A percentile compares a stretch with the other conserved stretches of the same genome.
Conservation (phyloP, 345 rosid genomes). For the Conringia planisiliqua region DNA sequence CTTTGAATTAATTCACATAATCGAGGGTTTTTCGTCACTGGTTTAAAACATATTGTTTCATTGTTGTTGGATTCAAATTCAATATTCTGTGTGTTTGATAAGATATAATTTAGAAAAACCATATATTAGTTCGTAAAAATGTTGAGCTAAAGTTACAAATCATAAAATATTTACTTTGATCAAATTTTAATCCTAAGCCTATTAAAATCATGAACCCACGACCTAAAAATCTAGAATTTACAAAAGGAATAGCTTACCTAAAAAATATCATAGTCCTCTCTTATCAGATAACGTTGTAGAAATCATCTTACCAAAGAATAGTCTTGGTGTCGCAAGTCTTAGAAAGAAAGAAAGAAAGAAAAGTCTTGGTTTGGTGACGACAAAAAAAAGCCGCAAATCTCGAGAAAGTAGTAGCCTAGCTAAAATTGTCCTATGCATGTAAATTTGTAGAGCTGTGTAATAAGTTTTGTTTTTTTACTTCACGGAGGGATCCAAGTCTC, state of each 20-base stretch:
- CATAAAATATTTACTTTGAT: not conserved
- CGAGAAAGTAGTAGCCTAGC: not conserved
- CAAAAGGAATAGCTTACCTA: not conserved
- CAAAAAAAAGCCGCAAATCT: not conserved
- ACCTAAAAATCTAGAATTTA: not conserved
- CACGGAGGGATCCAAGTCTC: not conserved
- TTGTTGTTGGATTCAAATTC: not conserved
- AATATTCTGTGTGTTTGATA: not conserved
- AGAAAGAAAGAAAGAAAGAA: not conserved
- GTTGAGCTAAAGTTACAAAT: not conserved
- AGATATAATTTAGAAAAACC: not conserved
- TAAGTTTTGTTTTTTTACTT: not conserved
- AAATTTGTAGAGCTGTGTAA: not conserved
- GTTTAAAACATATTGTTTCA: not conserved
- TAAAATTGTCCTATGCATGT: not conserved
- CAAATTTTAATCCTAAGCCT: not conserved
- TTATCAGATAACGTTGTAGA: not conserved
- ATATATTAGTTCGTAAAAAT: not conserved
- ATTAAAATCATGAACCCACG: not conserved
- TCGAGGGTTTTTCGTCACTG: not conserved
- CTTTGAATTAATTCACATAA: not conserved
- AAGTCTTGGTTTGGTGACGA: not conserved
- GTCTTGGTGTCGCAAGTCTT: not conserved
- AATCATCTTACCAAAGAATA: conserved; percentile 3
- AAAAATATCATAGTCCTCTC: not conserved